A percentile compares a stretch with the other conserved stretches of the same genome.
Evolutionary conservation across 805 yeast species (phyloP).

Genomic region (Wickerhamiella australiensis): DNA sequence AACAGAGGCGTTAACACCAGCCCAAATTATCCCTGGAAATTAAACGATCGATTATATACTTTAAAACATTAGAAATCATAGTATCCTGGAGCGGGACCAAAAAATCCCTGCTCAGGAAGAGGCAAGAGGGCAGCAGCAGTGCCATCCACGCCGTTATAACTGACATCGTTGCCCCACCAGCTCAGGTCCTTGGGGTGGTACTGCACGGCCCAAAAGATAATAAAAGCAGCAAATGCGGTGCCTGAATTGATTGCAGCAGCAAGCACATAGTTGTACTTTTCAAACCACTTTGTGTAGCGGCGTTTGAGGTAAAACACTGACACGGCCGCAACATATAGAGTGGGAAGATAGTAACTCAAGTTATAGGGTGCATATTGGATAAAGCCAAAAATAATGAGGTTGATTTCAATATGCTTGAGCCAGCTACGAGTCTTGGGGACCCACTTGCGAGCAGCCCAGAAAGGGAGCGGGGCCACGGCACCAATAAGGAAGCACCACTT

Average conservation of each 20-base stretch:
- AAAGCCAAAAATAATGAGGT: conserved; percentile 23
- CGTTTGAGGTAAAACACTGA: conserved; percentile 29
- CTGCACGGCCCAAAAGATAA: conserved; percentile 42
- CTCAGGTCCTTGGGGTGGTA: conserved; percentile 32
- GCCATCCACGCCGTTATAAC: conserved; percentile 19
- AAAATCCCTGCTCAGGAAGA: conserved; percentile 22
- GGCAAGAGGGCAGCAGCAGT: conserved; percentile 9
- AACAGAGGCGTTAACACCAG: too few relatives aligned
- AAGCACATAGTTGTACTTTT: conserved; percentile 34
- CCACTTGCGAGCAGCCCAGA: conserved; percentile 15
- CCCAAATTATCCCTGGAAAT: too few relatives aligned
- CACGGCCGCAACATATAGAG: conserved; percentile 13
- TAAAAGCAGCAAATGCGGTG: conserved; percentile 45
- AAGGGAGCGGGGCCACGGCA: conserved; percentile 21
- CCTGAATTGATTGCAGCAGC: conserved; percentile 48
- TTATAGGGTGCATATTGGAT: conserved; percentile 20
- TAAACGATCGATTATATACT: not conserved
- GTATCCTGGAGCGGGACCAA: conserved; percentile 23
- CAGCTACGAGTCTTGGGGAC: conserved; percentile 18
- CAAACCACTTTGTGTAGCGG: conserved; percentile 43
- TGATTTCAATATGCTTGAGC: conserved; percentile 37
- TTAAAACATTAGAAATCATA: conserved; percentile 10
- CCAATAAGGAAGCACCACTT: conserved; percentile 57
- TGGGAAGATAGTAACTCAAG: conserved; percentile 14
- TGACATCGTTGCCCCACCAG: conserved; percentile 53